phyloP scores from a whole-genome alignment of 129 eudicot species.

The Pulicaria dysenterica region DNA sequence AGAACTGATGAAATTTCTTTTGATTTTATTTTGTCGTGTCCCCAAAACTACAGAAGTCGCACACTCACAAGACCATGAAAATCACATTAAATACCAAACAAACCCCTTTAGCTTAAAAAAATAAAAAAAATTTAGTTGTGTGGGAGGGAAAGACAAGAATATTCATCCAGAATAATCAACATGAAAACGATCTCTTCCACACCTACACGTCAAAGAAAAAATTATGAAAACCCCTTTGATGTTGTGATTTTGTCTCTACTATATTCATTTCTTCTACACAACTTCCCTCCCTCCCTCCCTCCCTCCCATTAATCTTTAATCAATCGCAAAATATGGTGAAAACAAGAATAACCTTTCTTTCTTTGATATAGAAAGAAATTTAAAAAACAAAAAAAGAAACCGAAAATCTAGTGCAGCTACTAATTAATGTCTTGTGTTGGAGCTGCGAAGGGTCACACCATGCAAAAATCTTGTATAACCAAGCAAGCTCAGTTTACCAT shows the following conservation, averaged over 20 bases:
- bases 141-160: background rate
- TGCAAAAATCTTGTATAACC: constrained; percentile 96
- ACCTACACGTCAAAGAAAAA: constrained; percentile 10
- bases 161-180: constrained; percentile 15
- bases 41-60: no score
- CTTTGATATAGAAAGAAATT: constrained; percentile 5
- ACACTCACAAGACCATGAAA: no score
- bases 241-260: constrained; percentile 33
- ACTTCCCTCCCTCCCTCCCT: constrained; percentile 24
- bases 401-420: background rate
- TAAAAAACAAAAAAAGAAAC: background rate
- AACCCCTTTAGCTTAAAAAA: no score
- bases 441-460: constrained; percentile 87
- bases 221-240: constrained; percentile 17
- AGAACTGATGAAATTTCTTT: no score
- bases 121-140: background rate
- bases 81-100: no score
- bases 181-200: constrained; percentile 25
- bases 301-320: constrained; percentile 21
- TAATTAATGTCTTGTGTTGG: constrained; percentile 80
- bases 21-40: no score
- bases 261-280: constrained; percentile 52
- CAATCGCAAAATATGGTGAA: constrained; percentile 29
- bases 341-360: background rate
- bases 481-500: constrained; percentile 78